These are phyloP conservation scores for Filosporella fistucella DNA, from an alignment of 495 filamentous ascomycete genomes.

Conservation along the genomic window DNA sequence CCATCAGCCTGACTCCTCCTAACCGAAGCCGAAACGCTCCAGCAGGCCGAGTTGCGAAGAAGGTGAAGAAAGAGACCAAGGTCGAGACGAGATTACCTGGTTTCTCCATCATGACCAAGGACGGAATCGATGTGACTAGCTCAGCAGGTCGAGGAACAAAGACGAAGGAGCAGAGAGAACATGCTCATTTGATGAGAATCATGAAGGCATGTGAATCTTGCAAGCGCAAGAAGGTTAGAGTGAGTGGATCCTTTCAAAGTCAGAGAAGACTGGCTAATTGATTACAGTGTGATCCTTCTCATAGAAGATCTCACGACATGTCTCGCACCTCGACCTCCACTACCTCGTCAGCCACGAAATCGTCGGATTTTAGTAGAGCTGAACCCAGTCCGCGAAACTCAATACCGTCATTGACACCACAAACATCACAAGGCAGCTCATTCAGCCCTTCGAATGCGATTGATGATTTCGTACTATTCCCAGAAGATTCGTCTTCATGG, in stretches of 20 bases:
- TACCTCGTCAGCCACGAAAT: slow-evolving; percentile 2
- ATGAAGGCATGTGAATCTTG: slow-evolving; percentile 55
- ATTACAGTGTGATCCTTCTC: slow-evolving; percentile 23
- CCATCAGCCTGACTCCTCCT: slow-evolving; percentile 15
- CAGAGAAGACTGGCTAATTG: slow-evolving; percentile 4
- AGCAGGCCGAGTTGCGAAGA: slow-evolving; percentile 17
- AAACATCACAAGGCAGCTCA: neutral
- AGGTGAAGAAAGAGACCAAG: slow-evolving; percentile 21
- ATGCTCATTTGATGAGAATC: slow-evolving; percentile 53
- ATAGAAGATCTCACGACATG: slow-evolving; percentile 16
- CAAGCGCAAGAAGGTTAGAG: slow-evolving; percentile 42
- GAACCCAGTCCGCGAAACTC: slow-evolving; percentile 6
- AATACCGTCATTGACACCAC: slow-evolving; percentile 4
- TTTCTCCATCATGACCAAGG: slow-evolving; percentile 55
- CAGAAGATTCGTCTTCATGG: slow-evolving; percentile 15
- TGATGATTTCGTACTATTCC: slow-evolving; percentile 24
- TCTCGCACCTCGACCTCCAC: slow-evolving; percentile 16
- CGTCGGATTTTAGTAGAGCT: no score
- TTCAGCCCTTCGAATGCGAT: slow-evolving; percentile 12
- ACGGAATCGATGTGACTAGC: slow-evolving; percentile 51
- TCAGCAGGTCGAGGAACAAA: slow-evolving; percentile 52
- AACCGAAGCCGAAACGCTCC: neutral
- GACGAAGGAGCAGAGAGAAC: slow-evolving; percentile 56
- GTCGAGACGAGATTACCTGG: slow-evolving; percentile 37
- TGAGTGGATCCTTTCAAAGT: slow-evolving; percentile 6